A percentile compares a stretch with the other conserved stretches of the same genome.
Conservation (phyloP, 352 stramenopile species). For the Phytophthora hibernalis region DNA sequence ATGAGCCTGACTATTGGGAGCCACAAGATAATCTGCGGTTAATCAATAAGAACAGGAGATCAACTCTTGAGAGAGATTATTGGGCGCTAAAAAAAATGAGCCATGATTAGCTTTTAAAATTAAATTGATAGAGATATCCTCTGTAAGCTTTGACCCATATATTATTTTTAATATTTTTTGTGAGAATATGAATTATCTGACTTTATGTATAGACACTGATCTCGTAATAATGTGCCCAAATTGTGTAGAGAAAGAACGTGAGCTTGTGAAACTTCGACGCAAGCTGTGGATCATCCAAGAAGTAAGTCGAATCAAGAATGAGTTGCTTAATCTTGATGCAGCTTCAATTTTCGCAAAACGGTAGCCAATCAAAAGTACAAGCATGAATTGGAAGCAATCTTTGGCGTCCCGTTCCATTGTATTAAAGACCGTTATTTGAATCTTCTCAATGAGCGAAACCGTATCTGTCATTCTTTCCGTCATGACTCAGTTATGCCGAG, state of each 20-base stretch:
- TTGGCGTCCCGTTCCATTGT: constrained; percentile 11
- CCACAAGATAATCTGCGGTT: constrained; percentile 25
- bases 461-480: constrained; percentile 7
- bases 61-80: background rate
- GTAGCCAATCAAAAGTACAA: constrained; percentile 3
- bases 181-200: constrained; percentile 10
- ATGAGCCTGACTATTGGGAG: constrained; percentile 30
- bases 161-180: constrained; percentile 1
- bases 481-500: constrained; percentile 16
- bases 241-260: constrained; percentile 13
- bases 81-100: background rate
- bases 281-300: constrained; percentile 21
- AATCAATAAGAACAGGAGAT: constrained; percentile 15
- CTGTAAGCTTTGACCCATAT: background rate
- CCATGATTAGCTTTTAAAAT: constrained; percentile 3
- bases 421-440: constrained; percentile 12
- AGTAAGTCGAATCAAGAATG: constrained; percentile 12
- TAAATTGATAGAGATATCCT: background rate
- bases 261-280: constrained; percentile 12
- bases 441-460: no score
- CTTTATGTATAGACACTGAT: constrained; percentile 9
- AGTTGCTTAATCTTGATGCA: constrained; percentile 6
- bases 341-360: constrained; percentile 8
- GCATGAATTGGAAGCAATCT: constrained; percentile 6
- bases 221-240: constrained; percentile 4